Conservation (phyloP, 1,139 yeast genomes). For the Saccharomyces hybrid region DNA sequence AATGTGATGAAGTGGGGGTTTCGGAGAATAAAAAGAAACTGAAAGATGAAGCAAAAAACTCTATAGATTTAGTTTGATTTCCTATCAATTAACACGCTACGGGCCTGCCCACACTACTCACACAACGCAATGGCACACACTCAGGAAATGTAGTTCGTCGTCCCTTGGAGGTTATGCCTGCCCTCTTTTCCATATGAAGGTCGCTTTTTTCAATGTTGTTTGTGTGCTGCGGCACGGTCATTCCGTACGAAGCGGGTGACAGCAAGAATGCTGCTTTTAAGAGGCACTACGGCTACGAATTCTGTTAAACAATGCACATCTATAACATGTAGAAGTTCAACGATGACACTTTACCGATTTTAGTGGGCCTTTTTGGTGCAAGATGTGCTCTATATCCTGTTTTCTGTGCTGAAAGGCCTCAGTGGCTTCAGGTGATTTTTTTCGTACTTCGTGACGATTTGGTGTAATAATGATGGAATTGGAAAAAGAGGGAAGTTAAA, state of each 20-base stretch:
- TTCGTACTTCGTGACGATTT: not conserved
- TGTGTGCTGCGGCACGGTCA: not conserved
- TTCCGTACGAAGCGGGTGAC: not conserved
- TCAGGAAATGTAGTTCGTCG: not conserved
- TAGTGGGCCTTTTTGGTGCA: not conserved
- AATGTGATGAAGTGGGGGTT: not conserved
- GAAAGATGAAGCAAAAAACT: not conserved
- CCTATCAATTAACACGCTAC: not conserved
- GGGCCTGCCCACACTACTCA: slow-evolving; percentile 1
- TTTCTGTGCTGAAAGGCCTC: not conserved
- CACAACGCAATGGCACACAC: not conserved
- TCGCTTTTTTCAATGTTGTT: not conserved
- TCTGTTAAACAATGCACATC: too few relatives aligned
- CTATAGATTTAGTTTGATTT: not conserved
- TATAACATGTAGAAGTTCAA: not conserved
- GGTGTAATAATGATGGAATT: not conserved
- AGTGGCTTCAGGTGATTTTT: not conserved
- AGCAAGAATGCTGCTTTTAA: not conserved
- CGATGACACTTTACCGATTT: not conserved
- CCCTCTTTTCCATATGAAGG: not conserved
- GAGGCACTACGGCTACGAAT: not conserved
- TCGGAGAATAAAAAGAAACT: not conserved
- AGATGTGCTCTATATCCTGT: not conserved
- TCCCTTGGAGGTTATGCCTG: not conserved
- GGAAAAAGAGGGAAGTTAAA: too few relatives aligned